Evolutionary conservation across 768 basidiomycete species (phyloP).

Genomic region (Xanthoconium purpureum): DNA sequence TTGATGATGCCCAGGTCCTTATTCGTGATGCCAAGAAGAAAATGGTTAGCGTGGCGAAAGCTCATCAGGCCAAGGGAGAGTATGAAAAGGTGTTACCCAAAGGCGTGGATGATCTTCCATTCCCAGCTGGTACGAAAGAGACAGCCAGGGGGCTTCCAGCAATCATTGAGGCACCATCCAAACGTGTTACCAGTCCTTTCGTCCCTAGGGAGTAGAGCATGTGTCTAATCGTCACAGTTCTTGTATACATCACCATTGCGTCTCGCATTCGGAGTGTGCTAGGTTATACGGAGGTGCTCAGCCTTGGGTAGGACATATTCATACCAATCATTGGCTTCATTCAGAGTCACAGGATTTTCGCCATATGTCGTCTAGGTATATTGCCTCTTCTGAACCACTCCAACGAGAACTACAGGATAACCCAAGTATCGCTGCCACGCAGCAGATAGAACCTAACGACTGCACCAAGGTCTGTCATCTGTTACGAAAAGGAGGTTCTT

Average conservation of each 20-base stretch:
- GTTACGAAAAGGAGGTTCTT: no score
- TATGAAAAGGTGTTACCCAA: slow-evolving; percentile 78
- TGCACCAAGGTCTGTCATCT: no score
- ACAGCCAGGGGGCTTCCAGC: slow-evolving; percentile 64
- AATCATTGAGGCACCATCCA: slow-evolving; percentile 68
- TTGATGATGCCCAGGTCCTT: slow-evolving; percentile 83
- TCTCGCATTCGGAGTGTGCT: neutral
- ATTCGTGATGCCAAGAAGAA: slow-evolving; percentile 90
- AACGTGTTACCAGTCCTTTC: slow-evolving; percentile 77
- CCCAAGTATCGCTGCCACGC: neutral
- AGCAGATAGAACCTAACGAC: no score
- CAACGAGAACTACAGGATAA: neutral
- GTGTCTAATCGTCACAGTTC: slow-evolving; percentile 6
- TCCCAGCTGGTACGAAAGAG: slow-evolving; percentile 85
- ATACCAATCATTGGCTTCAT: neutral
- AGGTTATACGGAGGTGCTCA: neutral
- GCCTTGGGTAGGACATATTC: neutral
- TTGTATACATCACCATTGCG: slow-evolving; percentile 1
- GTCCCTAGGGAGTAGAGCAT: slow-evolving; percentile 59
- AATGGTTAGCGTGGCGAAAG: slow-evolving; percentile 55
- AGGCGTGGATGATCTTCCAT: slow-evolving; percentile 81
- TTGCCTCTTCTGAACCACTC: neutral
- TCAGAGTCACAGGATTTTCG: neutral
- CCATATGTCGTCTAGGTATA: neutral
- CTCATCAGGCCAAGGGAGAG: slow-evolving; percentile 67